Base-by-base conservation (phyloP, 2,329 filamentous ascomycete species). In the Sordariomycetes sp. region DNA sequence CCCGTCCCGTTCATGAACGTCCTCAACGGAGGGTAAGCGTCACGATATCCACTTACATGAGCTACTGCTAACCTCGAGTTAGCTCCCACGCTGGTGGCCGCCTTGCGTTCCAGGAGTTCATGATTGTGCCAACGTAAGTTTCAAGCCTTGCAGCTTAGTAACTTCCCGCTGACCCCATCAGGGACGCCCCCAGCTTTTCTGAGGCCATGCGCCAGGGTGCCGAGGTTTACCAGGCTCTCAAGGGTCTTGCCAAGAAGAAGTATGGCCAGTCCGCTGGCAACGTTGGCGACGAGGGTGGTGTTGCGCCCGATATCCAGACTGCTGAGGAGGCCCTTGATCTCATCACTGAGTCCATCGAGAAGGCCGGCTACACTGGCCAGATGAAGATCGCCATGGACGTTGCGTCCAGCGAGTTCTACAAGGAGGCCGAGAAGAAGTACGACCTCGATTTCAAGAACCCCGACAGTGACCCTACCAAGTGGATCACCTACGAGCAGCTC, bases 361-460 rank as follows among this genome's bases (percentile, higher is more conserved):
- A 87, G 68, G 85, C 90, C 47, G 92, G 92, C 49, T 96, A 98
- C 75, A 87, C 83, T 39, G 92, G 90, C 64, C 73, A 92, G 75
- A 81, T 98, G 63, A 86, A 94, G 66, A 98, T 98, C 54, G 92
- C 92, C 61, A 94, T 98, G 87, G 92, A 98, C 57, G 90, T 96
- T 59, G 92, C 92, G 47, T 95, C 92, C 46, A 94, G 85, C 73
- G 92, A 98, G 68, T 98, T 98, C 78, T 98, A 98, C 83, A 96
- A 96, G 74, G 66, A 72, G 54, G 86, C 92, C 34, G 90, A 70
- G 61, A 95, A 96, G 84, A 96, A 96, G 77, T 98, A 98, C 78
- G 92, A 98, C 61, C 77, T 98, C 46, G 92, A 96, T 82, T 98
- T 96, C 86, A 96, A 98, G 86, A 98, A 98, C 80, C 90, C 92